Conservation (phyloP, 1,284 basidiomycete species). For the Xerocomus nothofagi region DNA sequence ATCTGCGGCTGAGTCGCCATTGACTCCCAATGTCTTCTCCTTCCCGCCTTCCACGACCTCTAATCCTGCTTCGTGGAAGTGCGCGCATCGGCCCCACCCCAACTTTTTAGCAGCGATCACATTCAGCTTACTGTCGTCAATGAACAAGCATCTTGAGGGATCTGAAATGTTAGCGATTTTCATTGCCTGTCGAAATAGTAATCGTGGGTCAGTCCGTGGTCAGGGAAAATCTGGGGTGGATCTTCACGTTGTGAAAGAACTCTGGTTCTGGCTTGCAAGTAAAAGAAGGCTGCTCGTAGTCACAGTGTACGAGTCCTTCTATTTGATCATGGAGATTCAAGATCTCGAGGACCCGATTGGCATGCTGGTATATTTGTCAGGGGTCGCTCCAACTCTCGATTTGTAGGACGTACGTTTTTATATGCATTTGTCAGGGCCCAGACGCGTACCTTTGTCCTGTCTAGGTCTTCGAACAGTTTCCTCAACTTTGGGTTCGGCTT, state of each 20-base stretch:
- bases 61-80: slow-evolving; percentile 70
- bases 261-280: slow-evolving; percentile 81
- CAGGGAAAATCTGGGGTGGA: neutral
- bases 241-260: slow-evolving; percentile 60
- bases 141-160: slow-evolving; percentile 68
- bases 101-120: slow-evolving; percentile 61
- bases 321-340: slow-evolving; percentile 73
- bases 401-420: slow-evolving; percentile 52
- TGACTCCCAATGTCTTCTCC: slow-evolving; percentile 50
- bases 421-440: slow-evolving; percentile 86
- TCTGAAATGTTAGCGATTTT: slow-evolving; percentile 56
- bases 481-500: slow-evolving; percentile 62
- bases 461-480: slow-evolving; percentile 75
- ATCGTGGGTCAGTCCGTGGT: slow-evolving; percentile 4
- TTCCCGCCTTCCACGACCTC: slow-evolving; percentile 62
- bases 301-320: slow-evolving; percentile 81
- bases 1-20: slow-evolving; percentile 38
- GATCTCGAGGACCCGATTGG: slow-evolving; percentile 75
- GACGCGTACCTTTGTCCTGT: slow-evolving; percentile 73
- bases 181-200: slow-evolving; percentile 54
- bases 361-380: slow-evolving; percentile 55
- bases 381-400: neutral
- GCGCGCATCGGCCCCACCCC: slow-evolving; percentile 71
- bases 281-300: slow-evolving; percentile 72
- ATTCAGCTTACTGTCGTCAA: slow-evolving; percentile 74